Base-by-base conservation (phyloP, 306 rosid species). In the Cicer cuneatum region DNA sequence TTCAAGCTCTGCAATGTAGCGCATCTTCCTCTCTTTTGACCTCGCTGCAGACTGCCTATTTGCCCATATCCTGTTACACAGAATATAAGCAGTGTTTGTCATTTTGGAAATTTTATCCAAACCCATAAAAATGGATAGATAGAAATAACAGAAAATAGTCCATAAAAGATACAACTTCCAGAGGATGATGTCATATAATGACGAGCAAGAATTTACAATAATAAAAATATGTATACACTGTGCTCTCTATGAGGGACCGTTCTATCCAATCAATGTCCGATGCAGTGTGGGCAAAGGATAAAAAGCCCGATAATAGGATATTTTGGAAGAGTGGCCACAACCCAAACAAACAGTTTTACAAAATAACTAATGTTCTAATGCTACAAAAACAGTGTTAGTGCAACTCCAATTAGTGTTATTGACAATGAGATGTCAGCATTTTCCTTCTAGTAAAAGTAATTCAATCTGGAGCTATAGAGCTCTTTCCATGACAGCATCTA, bases 31-130 rank as follows among this genome's bases (percentile, higher is more conserved):
- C 87, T 93, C 98, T 84, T 93, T 93, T 61, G 98, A 93, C 81
- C 98, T 88, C 6, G 98, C 93, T 78, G 98, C 98, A 46, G 98
- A 93, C 86, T 93, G 98, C 81, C 98, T 91, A 69, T 93, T 93
- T 59, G 98, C 98, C 98, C 98, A 93, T 66, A 93, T 91, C 93
- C 98, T 93, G 81, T 83, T 56, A 11, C 59, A 82, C 53, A 18
- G 15, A 79, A 41, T 74, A 75, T 56, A 74, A 39, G 38, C 21
- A 83, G 54, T 21, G 51, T 72, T 82, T 56, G 72, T 15, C 43
- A 85, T 53, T 39, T 75, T 39, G 53, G 15, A 47, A 64, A 53
- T 37, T 38, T 39, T 39, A 8, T 12, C 33, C 29, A 4, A 16
- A 48, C 29, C 16, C 5, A 10, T 0, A 15, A 0, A 18, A 6